These are phyloP conservation scores for Mortierella polycephala DNA, from an alignment of 371 early-diverging fungal species.

Conservation along the genomic window DNA sequence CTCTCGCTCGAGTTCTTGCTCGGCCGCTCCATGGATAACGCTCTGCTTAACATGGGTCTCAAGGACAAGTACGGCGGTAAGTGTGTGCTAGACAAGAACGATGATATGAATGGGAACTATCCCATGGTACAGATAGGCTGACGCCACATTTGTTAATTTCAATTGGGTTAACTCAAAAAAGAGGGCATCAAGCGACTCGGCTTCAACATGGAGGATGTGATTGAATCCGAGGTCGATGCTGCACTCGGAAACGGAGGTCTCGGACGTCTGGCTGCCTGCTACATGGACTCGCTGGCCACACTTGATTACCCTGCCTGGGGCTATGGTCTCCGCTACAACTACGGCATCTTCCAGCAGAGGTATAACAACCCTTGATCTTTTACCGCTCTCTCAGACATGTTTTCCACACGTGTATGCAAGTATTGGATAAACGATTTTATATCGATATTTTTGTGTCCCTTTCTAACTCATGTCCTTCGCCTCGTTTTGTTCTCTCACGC, in stretches of 20 bases:
- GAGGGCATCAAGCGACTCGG: conserved; percentile 77
- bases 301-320: conserved; percentile 91
- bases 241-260: conserved; percentile 96
- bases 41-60: conserved; percentile 82
- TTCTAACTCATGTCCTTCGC: background rate
- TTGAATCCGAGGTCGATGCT: conserved; percentile 91
- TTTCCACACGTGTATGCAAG: background rate
- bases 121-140: background rate
- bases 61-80: conserved; percentile 73
- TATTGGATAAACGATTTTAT: conserved; percentile 2
- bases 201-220: conserved; percentile 87
- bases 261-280: conserved; percentile 91
- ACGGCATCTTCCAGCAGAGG: conserved; percentile 95
- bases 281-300: conserved; percentile 91
- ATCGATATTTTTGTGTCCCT: background rate
- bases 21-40: conserved; percentile 95
- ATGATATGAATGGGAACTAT: background rate
- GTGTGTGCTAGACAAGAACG: conserved; percentile 11
- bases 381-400: background rate
- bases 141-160: background rate
- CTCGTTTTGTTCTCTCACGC: background rate
- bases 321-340: conserved; percentile 88
- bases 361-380: conserved; percentile 8
- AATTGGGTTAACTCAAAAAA: conserved; percentile 6
- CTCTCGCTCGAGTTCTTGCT: conserved; percentile 94